Conservation (phyloP, 164 flowering plant genomes). For the Magnolia changhungtana region DNA sequence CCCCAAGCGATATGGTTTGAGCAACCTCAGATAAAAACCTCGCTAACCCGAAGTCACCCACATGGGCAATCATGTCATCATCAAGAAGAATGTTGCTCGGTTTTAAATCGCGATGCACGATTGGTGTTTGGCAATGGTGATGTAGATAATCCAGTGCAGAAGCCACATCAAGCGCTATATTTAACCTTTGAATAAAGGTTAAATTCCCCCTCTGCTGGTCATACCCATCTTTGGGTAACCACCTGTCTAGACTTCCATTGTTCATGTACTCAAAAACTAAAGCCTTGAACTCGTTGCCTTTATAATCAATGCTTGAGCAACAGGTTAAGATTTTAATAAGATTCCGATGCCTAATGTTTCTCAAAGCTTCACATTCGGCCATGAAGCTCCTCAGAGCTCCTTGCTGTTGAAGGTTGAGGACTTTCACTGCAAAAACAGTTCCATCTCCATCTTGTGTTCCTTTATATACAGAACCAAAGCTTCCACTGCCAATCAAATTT, state of each 20-base stretch:
- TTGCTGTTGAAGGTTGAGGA: conserved; percentile 22
- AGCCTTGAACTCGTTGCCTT: conserved; percentile 31
- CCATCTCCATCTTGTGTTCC: conserved; percentile 13
- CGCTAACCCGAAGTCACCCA: conserved; percentile 35
- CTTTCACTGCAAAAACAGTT: conserved; percentile 30
- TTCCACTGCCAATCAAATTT: conserved; percentile 33
- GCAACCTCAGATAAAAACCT: conserved; percentile 12
- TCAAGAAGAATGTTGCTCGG: conserved; percentile 35
- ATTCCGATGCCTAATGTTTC: conserved; percentile 30
- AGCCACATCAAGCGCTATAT: conserved; percentile 34
- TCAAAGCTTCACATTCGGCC: conserved; percentile 30
- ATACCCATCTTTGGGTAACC: conserved; percentile 20
- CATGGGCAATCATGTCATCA: conserved; percentile 7
- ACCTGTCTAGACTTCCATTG: conserved; percentile 33
- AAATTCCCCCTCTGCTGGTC: neutral
- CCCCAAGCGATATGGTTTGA: neutral
- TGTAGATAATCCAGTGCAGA: conserved; percentile 32
- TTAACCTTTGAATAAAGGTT: conserved; percentile 22
- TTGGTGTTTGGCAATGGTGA: conserved; percentile 14
- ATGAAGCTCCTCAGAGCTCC: conserved; percentile 29
- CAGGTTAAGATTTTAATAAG: conserved; percentile 27
- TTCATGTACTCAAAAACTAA: conserved; percentile 34
- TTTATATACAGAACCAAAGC: conserved; percentile 37
- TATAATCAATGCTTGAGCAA: conserved; percentile 26
- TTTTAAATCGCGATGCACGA: conserved; percentile 34